Base-by-base conservation (phyloP, 2,329 filamentous ascomycete genomes). In the Coniochaeta ligniaria region DNA sequence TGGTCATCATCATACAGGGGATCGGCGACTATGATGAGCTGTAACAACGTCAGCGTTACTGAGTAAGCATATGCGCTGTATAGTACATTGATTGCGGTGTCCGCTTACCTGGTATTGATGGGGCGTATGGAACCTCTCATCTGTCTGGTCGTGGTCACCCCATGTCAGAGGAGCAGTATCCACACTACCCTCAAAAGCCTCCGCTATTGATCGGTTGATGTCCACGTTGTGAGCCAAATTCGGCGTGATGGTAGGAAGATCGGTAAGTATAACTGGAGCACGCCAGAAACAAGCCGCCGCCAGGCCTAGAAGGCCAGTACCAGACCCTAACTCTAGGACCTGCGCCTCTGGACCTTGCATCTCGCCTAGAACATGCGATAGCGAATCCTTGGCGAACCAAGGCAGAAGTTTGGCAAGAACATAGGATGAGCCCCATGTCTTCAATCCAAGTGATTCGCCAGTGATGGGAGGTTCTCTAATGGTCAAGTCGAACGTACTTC, bases 351-450 rank as follows among this genome's bases (percentile, higher is more conserved):
- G 71, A 33, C 16, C 50, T 70, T 63, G 70, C 67, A 9, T 73
- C 63, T 14, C 70, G 70, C 60, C 72, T 68, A 43, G 73, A 8
- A 83, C 66, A 50, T 78, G 74, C 35, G 76, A 76, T 24, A 85
- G 68, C 0, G 76, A 74, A 16, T 73, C 77, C 50, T 71, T 73
- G 8, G 70, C 74, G 43, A 86, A 75, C 14, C 69, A 69, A 22
- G 78, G 77, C 28, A 98, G 82, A 26, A 90, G 85, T 66, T 85
- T 88, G 0, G 94, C 89, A 5, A 98, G 85, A 2, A 96, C 82
- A 69, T 92, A 96, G 0, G 92, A 94, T 0, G 92, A 94, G 0
- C 90, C 91, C 95, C 95, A 98, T 0, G 95, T 99, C 74, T 99
- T 98, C 72, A 96, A 82, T 1, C 95, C 95, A 20, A 98, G 80